Conservation (phyloP, 2,329 filamentous ascomycete genomes). For the Niveomyces coronatus region DNA sequence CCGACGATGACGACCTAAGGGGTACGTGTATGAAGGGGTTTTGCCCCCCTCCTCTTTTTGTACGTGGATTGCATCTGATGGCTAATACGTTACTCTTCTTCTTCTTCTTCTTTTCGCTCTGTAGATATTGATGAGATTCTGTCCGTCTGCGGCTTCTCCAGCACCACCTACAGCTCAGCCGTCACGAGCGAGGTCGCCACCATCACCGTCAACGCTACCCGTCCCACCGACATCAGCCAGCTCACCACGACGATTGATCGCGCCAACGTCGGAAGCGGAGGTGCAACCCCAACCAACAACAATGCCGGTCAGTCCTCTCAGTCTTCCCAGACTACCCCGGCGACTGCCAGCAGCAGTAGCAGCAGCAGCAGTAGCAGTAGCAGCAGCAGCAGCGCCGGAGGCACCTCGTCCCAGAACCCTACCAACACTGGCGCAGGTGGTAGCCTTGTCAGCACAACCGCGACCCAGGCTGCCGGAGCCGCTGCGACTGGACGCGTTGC, state of each 20-base stretch:
- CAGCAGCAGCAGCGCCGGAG: too few species aligned
- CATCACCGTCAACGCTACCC: constrained; percentile 21
- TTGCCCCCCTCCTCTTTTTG: too few species aligned
- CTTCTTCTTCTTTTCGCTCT: not conserved
- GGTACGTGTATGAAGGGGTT: too few species aligned
- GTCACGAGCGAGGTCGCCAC: constrained; percentile 18
- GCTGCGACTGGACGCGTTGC: too few species aligned
- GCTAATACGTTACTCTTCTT: too few species aligned
- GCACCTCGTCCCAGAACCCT: too few species aligned
- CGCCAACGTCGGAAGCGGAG: not conserved
- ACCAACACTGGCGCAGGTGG: too few species aligned
- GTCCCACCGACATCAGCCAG: constrained; percentile 22
- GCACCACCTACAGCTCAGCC: constrained; percentile 6
- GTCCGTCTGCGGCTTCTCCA: constrained; percentile 5
- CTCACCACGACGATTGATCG: constrained; percentile 25
- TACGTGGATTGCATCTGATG: too few species aligned
- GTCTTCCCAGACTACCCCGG: not conserved
- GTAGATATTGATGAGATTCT: constrained; percentile 6
- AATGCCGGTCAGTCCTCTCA: not conserved
- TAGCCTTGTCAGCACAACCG: too few species aligned
- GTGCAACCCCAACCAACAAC: not conserved
- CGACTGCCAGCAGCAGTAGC: not conserved
- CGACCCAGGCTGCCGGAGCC: too few species aligned
- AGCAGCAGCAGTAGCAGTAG: too few species aligned
- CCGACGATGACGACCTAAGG: not conserved